Percentiles rank a stretch among this genome's conserved stretches.
phyloP scores from a whole-genome alignment of 2,329 filamentous ascomycete genomes.

The Trichophyton rubrum region DNA sequence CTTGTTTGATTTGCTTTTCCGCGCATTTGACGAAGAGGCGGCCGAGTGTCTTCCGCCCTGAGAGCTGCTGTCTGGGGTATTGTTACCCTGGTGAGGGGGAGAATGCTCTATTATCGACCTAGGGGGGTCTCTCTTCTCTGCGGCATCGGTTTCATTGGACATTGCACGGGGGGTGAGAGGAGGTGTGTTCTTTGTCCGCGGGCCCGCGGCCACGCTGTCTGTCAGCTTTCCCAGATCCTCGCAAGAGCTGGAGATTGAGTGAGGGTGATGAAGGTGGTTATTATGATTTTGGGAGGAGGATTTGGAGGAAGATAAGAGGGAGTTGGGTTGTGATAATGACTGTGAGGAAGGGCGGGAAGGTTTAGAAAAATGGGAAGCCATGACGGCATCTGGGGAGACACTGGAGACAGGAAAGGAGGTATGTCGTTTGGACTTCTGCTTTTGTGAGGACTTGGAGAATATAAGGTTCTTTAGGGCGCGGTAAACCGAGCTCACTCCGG shows the following conservation, averaged over 20 bases:
- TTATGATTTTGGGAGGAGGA: constrained; percentile 9
- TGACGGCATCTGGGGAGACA: constrained; percentile 51
- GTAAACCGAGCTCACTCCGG: constrained; percentile 31
- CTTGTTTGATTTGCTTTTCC: not conserved
- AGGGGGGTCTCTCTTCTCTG: constrained; percentile 18
- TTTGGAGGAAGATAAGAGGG: constrained; percentile 27
- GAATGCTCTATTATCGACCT: not conserved
- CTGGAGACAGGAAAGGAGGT: constrained; percentile 48
- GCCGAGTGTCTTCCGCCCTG: constrained; percentile 13
- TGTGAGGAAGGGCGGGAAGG: constrained; percentile 46
- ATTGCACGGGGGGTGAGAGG: constrained; percentile 81
- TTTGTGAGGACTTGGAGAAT: constrained; percentile 24
- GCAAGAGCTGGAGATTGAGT: constrained; percentile 30
- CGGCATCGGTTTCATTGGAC: constrained; percentile 46
- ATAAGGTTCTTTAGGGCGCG: constrained; percentile 35
- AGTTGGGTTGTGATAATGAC: not conserved
- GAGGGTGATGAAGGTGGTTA: no score
- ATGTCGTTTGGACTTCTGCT: constrained; percentile 28
- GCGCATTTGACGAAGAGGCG: not conserved
- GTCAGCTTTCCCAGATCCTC: constrained; percentile 59
- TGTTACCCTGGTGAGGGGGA: not conserved
- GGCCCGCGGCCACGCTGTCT: constrained; percentile 51
- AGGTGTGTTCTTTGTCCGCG: constrained; percentile 72
- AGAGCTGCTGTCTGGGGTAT: constrained; percentile 13
- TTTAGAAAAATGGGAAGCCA: constrained; percentile 57